phyloP scores from a whole-genome alignment of 2,329 filamentous ascomycete genomes.

The Colletotrichum sublineola region DNA sequence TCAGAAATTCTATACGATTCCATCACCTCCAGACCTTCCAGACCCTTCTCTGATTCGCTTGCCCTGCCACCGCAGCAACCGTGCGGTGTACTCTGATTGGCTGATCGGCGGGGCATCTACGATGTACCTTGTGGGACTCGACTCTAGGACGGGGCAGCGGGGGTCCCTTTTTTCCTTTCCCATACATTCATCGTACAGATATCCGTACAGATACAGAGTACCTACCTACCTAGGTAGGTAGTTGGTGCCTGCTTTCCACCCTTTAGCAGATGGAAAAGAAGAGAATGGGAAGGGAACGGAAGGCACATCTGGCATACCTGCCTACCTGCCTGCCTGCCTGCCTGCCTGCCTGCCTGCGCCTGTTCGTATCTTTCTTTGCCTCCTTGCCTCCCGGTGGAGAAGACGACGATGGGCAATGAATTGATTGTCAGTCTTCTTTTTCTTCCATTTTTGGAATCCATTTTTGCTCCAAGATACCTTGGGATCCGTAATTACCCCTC shows the following conservation, averaged over 20 bases:
- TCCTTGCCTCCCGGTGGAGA: constrained; percentile 8
- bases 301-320: constrained; percentile 16
- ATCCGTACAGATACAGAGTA: too few species aligned
- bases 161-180: constrained; percentile 20
- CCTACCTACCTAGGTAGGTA: too few species aligned
- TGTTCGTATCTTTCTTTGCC: constrained; percentile 1
- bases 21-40: constrained; percentile 51
- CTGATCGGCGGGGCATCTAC: not conserved
- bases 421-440: too few species aligned
- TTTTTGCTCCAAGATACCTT: not conserved
- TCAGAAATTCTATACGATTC: constrained; percentile 62
- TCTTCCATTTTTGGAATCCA: not conserved
- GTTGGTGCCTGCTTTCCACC: constrained; percentile 11
- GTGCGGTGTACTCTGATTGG: constrained; percentile 43
- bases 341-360: not conserved
- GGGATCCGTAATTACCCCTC: not conserved
- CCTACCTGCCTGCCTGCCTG: not conserved
- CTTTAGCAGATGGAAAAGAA: constrained; percentile 31
- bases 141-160: constrained; percentile 15
- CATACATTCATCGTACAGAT: not conserved
- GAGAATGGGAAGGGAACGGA: constrained; percentile 36
- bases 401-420: not conserved
- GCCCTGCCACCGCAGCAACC: constrained; percentile 46
- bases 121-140: constrained; percentile 4
- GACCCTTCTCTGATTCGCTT: constrained; percentile 45